Percentiles rank a stretch among this genome's conserved stretches.
Evolutionary conservation across 371 early-diverging fungal species (phyloP).

Genomic region (Choanephora cucurbitarum): DNA sequence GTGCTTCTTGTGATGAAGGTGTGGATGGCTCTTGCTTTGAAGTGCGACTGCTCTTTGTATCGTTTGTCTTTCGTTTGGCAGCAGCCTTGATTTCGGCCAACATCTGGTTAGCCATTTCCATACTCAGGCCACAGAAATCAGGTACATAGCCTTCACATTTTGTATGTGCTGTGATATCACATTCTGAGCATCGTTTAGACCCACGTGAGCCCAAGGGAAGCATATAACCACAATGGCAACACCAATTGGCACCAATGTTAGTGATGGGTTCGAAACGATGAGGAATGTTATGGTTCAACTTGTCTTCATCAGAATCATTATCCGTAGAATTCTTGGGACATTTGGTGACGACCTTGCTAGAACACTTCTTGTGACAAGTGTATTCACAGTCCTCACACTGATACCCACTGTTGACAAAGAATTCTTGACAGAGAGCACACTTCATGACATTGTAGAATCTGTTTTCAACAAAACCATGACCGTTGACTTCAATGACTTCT

Average conservation of each 20-base stretch:
- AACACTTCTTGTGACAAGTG: constrained; percentile 34
- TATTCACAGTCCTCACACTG: constrained; percentile 76
- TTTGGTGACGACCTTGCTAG: constrained; percentile 30
- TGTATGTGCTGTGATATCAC: constrained; percentile 80
- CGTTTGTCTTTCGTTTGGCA: constrained; percentile 48
- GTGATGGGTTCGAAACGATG: constrained; percentile 86
- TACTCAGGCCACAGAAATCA: constrained; percentile 90
- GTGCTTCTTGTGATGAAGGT: constrained; percentile 13
- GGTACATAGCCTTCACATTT: constrained; percentile 87
- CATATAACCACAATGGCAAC: constrained; percentile 97
- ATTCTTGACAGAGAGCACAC: constrained; percentile 92
- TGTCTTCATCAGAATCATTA: constrained; percentile 60
- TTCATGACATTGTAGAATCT: constrained; percentile 92
- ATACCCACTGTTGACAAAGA: constrained; percentile 83
- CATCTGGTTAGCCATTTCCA: constrained; percentile 83
- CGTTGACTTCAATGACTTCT: constrained; percentile 74
- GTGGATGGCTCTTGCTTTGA: constrained; percentile 28
- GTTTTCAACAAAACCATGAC: constrained; percentile 86
- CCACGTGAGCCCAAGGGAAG: constrained; percentile 81
- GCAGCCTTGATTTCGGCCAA: constrained; percentile 70
- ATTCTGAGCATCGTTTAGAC: constrained; percentile 73
- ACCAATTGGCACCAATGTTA: constrained; percentile 87
- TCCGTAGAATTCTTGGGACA: constrained; percentile 17
- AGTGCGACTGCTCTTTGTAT: constrained; percentile 16
- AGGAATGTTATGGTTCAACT: constrained; percentile 87